phyloP scores from a whole-genome alignment of 164 flowering plant genomes.

The Vitis vinifera region DNA sequence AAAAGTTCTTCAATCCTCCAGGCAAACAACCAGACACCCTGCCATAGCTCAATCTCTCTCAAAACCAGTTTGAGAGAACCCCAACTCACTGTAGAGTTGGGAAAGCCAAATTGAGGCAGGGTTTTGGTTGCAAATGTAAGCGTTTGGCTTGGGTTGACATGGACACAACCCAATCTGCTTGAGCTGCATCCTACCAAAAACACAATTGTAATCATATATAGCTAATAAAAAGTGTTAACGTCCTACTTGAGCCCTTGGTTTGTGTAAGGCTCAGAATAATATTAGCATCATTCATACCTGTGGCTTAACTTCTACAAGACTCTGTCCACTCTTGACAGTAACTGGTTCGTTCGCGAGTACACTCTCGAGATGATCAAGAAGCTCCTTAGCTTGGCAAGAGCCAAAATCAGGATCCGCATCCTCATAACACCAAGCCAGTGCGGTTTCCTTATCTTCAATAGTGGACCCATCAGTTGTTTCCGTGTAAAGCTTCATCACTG shows the following conservation, averaged over 20 bases:
- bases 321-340: slow-evolving; percentile 68
- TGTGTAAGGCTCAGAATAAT: neutral
- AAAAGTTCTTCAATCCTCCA: no score
- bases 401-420: slow-evolving; percentile 85
- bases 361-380: slow-evolving; percentile 80
- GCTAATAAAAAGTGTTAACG: no score
- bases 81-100: no score
- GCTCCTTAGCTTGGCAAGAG: slow-evolving; percentile 79
- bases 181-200: no score
- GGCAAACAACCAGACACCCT: no score
- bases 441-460: slow-evolving; percentile 66
- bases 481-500: slow-evolving; percentile 69
- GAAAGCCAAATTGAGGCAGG: no score
- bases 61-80: no score
- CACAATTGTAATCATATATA: no score
- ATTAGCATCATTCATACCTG: slow-evolving; percentile 44
- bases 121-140: no score
- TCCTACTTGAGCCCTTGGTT: neutral
- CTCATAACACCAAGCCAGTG: slow-evolving; percentile 64
- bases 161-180: no score
- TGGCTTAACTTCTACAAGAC: slow-evolving; percentile 73
- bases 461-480: slow-evolving; percentile 83
- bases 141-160: no score
- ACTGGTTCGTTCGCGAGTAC: slow-evolving; percentile 88
- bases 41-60: no score